These are phyloP conservation scores for Zasmidium angulare DNA, from an alignment of 2,329 filamentous ascomycete genomes.

Conservation along the genomic window DNA sequence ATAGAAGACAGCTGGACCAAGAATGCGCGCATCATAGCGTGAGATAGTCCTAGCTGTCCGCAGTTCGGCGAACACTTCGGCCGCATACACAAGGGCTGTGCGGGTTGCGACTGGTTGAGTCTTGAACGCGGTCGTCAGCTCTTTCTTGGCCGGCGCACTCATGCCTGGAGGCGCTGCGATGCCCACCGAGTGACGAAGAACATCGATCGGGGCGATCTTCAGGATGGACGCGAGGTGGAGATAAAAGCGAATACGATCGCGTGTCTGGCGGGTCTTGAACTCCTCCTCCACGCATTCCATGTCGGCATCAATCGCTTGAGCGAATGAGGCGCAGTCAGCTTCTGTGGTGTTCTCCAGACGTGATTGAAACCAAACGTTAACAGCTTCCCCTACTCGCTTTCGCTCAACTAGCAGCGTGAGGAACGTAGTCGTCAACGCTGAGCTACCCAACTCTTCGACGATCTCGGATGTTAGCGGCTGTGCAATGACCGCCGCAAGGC, in stretches of 20 bases:
- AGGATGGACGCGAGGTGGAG: neutral
- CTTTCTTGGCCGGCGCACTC: neutral
- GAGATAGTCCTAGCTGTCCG: neutral
- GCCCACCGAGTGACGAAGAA: neutral
- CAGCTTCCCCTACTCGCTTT: conserved; percentile 4
- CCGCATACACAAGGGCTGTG: neutral
- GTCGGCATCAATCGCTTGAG: conserved; percentile 8
- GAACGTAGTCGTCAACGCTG: conserved; percentile 4
- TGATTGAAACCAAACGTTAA: conserved; percentile 6
- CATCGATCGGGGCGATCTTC: neutral
- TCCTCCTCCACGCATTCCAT: conserved; percentile 9
- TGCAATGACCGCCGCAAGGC: neutral
- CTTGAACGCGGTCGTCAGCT: neutral
- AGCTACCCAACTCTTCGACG: conserved; percentile 5
- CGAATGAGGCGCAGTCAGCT: conserved; percentile 2
- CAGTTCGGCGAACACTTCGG: neutral
- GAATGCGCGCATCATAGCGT: neutral
- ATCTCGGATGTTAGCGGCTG: conserved; percentile 1
- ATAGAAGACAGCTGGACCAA: neutral
- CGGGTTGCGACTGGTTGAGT: neutral
- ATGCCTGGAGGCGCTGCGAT: neutral
- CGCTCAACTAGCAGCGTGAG: conserved; percentile 7
- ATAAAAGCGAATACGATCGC: neutral
- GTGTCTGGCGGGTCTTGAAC: neutral
- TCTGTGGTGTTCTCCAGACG: conserved; percentile 1